phyloP scores from a whole-genome alignment of 805 yeast species.

The Yamadazyma phyllophila region DNA sequence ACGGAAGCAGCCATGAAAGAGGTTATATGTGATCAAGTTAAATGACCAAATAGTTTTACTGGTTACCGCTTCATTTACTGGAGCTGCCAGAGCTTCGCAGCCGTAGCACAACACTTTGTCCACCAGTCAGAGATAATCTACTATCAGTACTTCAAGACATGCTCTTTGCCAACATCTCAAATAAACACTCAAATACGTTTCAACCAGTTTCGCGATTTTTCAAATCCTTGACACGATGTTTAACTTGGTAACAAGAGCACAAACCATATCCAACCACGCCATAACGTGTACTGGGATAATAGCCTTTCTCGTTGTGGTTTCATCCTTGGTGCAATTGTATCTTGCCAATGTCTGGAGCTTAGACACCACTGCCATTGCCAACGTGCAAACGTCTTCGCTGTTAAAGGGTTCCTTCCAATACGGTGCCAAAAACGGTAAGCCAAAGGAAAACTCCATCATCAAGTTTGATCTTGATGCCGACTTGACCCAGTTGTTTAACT shows the following conservation, averaged over 20 bases:
- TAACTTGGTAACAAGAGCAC: conserved; percentile 37
- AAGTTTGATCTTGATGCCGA: conserved; percentile 74
- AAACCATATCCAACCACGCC: conserved; percentile 52
- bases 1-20: no score
- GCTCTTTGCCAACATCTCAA: no score
- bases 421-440: conserved; percentile 64
- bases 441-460: conserved; percentile 74
- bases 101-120: no score
- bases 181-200: background rate
- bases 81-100: no score
- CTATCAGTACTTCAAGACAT: no score
- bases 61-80: no score
- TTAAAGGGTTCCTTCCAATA: conserved; percentile 56
- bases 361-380: conserved; percentile 34
- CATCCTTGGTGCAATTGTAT: conserved; percentile 51
- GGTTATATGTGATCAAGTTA: no score
- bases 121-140: no score
- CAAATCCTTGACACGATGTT: conserved; percentile 22
- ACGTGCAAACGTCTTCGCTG: conserved; percentile 38
- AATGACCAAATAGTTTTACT: no score
- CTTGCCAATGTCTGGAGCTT: conserved; percentile 43
- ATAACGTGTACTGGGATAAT: conserved; percentile 48
- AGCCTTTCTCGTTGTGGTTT: conserved; percentile 44
- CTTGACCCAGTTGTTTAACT: conserved; percentile 77
- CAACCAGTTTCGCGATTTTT: conserved; percentile 1